phyloP scores from a whole-genome alignment of 306 rosid species.

The Medicago ruthenica region DNA sequence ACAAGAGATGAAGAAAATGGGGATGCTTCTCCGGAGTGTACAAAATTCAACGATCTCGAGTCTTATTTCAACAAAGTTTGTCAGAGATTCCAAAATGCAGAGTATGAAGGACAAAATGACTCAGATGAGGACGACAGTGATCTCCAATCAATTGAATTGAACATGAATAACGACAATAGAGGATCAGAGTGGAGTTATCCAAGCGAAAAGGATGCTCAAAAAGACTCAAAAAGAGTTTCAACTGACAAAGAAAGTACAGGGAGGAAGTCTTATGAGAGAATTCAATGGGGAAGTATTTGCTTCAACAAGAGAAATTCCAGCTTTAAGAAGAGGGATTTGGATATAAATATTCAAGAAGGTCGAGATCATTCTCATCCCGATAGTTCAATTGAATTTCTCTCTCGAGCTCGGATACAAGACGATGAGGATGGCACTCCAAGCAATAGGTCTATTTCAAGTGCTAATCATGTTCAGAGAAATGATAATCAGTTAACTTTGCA shows the following conservation, averaged over 20 bases:
- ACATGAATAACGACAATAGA: slow-evolving; percentile 69
- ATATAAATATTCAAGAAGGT: slow-evolving; percentile 50
- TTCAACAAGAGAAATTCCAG: slow-evolving; percentile 66
- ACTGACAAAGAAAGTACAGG: slow-evolving; percentile 67
- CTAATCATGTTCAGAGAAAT: slow-evolving; percentile 45
- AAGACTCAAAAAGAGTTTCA: slow-evolving; percentile 57
- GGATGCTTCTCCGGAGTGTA: slow-evolving; percentile 49
- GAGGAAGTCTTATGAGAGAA: slow-evolving; percentile 78
- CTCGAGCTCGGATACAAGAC: slow-evolving; percentile 51
- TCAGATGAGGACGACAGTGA: slow-evolving; percentile 67
- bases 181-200: slow-evolving; percentile 73
- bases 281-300: slow-evolving; percentile 94
- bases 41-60: slow-evolving; percentile 72
- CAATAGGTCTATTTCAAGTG: slow-evolving; percentile 56
- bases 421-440: slow-evolving; percentile 48
- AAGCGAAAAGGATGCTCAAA: slow-evolving; percentile 49
- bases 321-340: slow-evolving; percentile 57
- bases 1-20: slow-evolving; percentile 56
- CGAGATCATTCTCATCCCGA: slow-evolving; percentile 52
- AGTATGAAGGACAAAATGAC: slow-evolving; percentile 40
- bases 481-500: slow-evolving; percentile 44
- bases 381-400: slow-evolving; percentile 46
- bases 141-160: slow-evolving; percentile 88
- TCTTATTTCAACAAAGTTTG: slow-evolving; percentile 64
- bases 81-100: slow-evolving; percentile 51